A percentile compares a stretch with the other conserved stretches of the same genome.
Evolutionary conservation across 305 asterid species (phyloP).

Genomic region (Fraxinus angustifolia): DNA sequence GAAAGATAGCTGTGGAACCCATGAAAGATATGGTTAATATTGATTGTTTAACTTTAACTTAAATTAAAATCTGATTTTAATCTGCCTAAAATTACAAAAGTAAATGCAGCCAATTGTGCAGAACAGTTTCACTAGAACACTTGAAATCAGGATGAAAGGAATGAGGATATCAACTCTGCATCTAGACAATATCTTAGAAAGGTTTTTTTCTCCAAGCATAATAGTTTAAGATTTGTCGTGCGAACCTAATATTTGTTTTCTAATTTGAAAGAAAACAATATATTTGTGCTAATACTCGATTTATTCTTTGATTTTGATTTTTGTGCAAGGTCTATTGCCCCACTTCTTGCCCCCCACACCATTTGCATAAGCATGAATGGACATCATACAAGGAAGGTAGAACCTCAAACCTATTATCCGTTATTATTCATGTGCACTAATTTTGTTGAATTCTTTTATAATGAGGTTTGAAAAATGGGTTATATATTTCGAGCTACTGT

Average conservation of each 20-base stretch:
- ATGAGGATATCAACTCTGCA: background rate
- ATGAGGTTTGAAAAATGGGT: background rate
- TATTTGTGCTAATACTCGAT: constrained; percentile 7
- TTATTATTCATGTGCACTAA: background rate
- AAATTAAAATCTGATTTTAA: too few species aligned
- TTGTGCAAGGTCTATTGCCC: constrained; percentile 74
- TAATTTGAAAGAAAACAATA: background rate
- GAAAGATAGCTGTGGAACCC: too few species aligned
- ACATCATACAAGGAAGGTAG: constrained; percentile 90
- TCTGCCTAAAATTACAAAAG: background rate
- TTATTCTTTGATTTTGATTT: background rate
- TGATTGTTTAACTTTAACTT: too few species aligned
- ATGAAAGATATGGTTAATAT: too few species aligned
- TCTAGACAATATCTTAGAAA: constrained; percentile 65
- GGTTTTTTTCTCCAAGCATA: constrained; percentile 70
- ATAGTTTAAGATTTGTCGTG: constrained; percentile 82
- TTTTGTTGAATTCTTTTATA: background rate
- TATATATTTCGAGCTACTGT: background rate
- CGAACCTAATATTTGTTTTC: constrained; percentile 25
- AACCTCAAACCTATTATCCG: constrained; percentile 11
- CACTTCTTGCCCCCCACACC: constrained; percentile 88
- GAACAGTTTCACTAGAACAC: constrained; percentile 14
- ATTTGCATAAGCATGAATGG: constrained; percentile 97
- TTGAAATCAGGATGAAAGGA: constrained; percentile 4
- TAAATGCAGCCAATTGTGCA: background rate